Base-by-base conservation (phyloP, 2,329 filamentous ascomycete genomes). In the Xylaria arbuscula region DNA sequence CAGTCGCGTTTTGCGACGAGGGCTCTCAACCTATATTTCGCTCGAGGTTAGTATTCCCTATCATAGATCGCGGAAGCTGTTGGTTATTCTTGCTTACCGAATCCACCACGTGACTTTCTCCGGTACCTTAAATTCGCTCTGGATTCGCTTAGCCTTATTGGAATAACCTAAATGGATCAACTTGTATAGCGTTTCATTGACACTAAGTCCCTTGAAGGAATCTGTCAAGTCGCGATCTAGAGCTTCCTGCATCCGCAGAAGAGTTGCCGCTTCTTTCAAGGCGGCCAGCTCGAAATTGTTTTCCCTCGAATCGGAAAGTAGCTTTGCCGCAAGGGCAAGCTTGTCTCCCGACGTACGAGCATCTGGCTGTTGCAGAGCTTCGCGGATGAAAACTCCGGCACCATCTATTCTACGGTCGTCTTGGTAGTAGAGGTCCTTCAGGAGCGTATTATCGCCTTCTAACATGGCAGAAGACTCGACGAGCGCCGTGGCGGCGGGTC, bases 391-490 rank as follows among this genome's bases (percentile, higher is more conserved):
- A 1, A 99, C 89, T 66, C 93, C 92, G 0, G 95, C 92, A 2
- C 96, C 94, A 72, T 98, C 96, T 5, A 94, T 84, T 3, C 94
- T 89, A 5, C 95, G 89, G 78, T 99, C 96, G 75, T 98, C 96
- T 81, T 98, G 96, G 78, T 99, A 99, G 82, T 96, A 99, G 3
- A 99, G 84, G 77, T 98, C 96, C 76, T 98, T 99, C 32, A 99
- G 88, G 24, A 99, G 81, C 0, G 88, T 86, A 74, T 97, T 94
- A 75, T 97, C 92, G 22, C 81, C 83, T 59, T 93, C 89, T 59
- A 87, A 85, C 53, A 82, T 78, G 0, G 96, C 95, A 0, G 91
- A 91, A 1, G 93, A 88, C 80, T 99, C 96, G 28, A 99, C 93
- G 11, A 99, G 87, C 0, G 96, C 93, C 1, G 93, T 94, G 3